A percentile compares a stretch with the other conserved stretches of the same genome.
Evolutionary conservation across 371 early-diverging fungal genomes (phyloP).

Genomic region (Rhizomucor pusillus): DNA sequence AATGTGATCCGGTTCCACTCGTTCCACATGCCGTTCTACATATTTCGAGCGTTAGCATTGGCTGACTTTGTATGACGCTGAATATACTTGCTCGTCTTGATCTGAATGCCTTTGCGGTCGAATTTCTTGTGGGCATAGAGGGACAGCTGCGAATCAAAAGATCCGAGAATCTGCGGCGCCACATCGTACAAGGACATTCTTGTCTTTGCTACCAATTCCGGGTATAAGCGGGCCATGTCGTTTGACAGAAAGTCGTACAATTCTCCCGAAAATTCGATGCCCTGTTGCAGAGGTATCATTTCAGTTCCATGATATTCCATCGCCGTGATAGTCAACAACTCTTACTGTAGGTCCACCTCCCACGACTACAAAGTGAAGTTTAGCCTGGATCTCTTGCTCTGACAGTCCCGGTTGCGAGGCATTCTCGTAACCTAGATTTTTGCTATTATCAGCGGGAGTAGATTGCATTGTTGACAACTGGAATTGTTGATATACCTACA

Average conservation of each 20-base stretch:
- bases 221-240: slow-evolving; percentile 65
- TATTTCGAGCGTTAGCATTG: neutral
- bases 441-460: neutral
- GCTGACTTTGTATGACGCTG: too few species aligned
- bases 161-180: slow-evolving; percentile 68
- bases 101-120: slow-evolving; percentile 62
- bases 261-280: slow-evolving; percentile 74
- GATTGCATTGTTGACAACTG: too few species aligned
- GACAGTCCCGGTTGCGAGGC: slow-evolving; percentile 66
- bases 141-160: slow-evolving; percentile 66
- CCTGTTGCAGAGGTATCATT: slow-evolving; percentile 27
- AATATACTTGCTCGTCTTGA: slow-evolving; percentile 32
- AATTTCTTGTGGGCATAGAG: slow-evolving; percentile 70
- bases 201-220: slow-evolving; percentile 14
- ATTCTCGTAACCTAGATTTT: slow-evolving; percentile 63
- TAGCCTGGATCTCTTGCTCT: slow-evolving; percentile 65
- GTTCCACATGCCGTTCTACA: slow-evolving; percentile 37
- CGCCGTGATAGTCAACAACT: neutral
- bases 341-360: slow-evolving; percentile 75
- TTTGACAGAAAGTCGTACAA: slow-evolving; percentile 78
- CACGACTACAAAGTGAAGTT: slow-evolving; percentile 82
- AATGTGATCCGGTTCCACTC: slow-evolving; percentile 43
- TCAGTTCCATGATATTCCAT: too few species aligned
- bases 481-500: too few species aligned
- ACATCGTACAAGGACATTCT: slow-evolving; percentile 62